Base-by-base conservation (phyloP, 1,139 yeast species). In the Hanseniaspora sp. region DNA sequence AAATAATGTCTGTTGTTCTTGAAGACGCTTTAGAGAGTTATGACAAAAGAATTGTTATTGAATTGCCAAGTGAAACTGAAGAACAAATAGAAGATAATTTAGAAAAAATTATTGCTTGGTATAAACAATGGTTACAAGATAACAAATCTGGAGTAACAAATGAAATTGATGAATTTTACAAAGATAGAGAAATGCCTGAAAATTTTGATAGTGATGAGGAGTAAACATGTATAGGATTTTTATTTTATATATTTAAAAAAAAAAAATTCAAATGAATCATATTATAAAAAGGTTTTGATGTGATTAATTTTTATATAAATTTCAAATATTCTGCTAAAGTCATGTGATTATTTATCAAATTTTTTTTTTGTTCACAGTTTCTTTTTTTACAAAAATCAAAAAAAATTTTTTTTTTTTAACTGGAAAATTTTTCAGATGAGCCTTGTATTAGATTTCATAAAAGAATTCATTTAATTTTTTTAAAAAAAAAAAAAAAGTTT, bases 1-100 rank as follows among this genome's bases (percentile, higher is more conserved):
- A 92, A 68, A 92, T 94, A 59, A 94, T 92, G 98, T 92, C 90
- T 62, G 87, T 92, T 29, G 78, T 94, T 29, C 70, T 83, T 49
- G 85, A 83, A 60, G 98, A 94, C 61, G 98, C 98, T 0, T 72
- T 77, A 56, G 96, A 87, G 39, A 76, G 83, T 40, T 92, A 87
- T 64, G 85, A 76, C 40, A 81, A 81, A 33, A 86, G 84, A 58
- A 80, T 88, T 30, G 94, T 94, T 41, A 85, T 92, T 53, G 95
- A 84, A 62, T 74, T 92, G 60, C 71, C 69, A 43, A 84, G 95
- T 56, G 81, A 90, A 64, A 68, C 74, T 29, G 80, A 79, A 7
- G 94, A 85, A 52, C 83, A 88, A 48, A 76, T 87, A 75, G 95
- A 85, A 56, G 76, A 77, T 17, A 92, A 92, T 63, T 86, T 87